Percentiles rank a stretch among this genome's conserved stretches.
phyloP scores from a whole-genome alignment of 192 early-diverging fungal species.

The Spinellus fusiger region DNA sequence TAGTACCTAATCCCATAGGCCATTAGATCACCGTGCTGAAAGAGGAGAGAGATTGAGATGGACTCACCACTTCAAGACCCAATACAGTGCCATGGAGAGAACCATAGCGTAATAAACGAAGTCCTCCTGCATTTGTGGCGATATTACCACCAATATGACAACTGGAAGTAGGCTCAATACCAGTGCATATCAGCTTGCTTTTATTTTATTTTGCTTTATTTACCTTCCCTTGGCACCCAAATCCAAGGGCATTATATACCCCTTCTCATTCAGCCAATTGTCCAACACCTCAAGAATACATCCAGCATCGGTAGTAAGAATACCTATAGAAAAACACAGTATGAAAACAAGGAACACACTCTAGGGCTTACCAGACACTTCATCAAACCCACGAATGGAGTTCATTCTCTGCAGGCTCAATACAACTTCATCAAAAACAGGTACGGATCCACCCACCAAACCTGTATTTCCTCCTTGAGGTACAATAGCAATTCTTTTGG shows the following conservation, averaged over 20 bases:
- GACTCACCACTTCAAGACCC: slow-evolving; percentile 79
- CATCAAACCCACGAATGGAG: slow-evolving; percentile 67
- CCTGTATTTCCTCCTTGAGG: slow-evolving; percentile 99
- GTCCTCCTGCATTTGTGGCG: slow-evolving; percentile 96
- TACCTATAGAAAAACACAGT: slow-evolving; percentile 38
- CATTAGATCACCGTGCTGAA: not conserved
- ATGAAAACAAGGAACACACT: not conserved
- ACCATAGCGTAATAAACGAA: slow-evolving; percentile 91
- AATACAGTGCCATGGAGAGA: slow-evolving; percentile 95
- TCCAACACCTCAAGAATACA: slow-evolving; percentile 89
- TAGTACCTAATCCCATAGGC: slow-evolving; percentile 44
- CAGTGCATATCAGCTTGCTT: too few species aligned
- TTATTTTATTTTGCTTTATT: too few species aligned
- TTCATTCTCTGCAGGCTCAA: slow-evolving; percentile 77
- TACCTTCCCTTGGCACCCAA: slow-evolving; percentile 73
- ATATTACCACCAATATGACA: slow-evolving; percentile 99
- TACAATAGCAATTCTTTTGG: slow-evolving; percentile 72
- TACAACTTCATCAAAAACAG: slow-evolving; percentile 94
- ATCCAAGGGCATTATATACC: slow-evolving; percentile 92
- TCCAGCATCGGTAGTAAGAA: slow-evolving; percentile 89
- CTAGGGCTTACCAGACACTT: slow-evolving; percentile 40
- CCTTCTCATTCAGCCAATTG: slow-evolving; percentile 74
- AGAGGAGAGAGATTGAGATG: not conserved
- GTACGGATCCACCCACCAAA: slow-evolving; percentile 91
- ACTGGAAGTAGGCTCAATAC: slow-evolving; percentile 40